These are phyloP conservation scores for Biancaea sappan DNA, from an alignment of 306 rosid species.

Conservation along the genomic window DNA sequence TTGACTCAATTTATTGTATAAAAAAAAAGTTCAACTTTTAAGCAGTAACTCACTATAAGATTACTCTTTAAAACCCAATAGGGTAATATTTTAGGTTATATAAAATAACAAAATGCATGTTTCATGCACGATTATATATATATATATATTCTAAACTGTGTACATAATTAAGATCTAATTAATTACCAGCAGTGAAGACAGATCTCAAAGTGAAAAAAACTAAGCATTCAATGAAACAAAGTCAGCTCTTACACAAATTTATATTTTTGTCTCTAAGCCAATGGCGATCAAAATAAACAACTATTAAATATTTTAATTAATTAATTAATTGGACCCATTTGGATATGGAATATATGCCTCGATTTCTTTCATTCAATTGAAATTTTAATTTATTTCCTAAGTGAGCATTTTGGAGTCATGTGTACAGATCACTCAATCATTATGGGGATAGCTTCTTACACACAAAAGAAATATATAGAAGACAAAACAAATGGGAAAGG, in stretches of 20 bases:
- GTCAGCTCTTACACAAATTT: slow-evolving; percentile 26
- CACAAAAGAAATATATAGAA: background rate
- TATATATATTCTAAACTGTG: background rate
- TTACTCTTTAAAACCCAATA: too few relatives aligned
- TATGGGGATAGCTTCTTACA: background rate
- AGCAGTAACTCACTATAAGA: too few relatives aligned
- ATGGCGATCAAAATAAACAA: background rate
- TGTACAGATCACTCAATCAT: slow-evolving; percentile 29
- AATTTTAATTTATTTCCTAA: background rate
- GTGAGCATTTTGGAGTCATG: background rate
- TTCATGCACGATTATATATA: background rate
- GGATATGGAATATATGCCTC: background rate
- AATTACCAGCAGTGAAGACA: background rate
- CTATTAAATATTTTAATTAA: background rate
- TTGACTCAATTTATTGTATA: too few relatives aligned
- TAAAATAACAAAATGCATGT: background rate
- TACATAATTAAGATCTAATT: too few relatives aligned
- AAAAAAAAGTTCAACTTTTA: too few relatives aligned
- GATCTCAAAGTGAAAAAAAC: background rate
- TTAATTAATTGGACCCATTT: background rate
- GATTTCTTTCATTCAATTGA: background rate
- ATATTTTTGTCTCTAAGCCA: too few relatives aligned
- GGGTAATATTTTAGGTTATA: too few relatives aligned
- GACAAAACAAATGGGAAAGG: slow-evolving; percentile 25
- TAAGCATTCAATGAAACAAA: slow-evolving; percentile 7